These are phyloP conservation scores for Colletotrichum caudatum DNA, from an alignment of 2,329 filamentous ascomycete genomes.

Conservation along the genomic window DNA sequence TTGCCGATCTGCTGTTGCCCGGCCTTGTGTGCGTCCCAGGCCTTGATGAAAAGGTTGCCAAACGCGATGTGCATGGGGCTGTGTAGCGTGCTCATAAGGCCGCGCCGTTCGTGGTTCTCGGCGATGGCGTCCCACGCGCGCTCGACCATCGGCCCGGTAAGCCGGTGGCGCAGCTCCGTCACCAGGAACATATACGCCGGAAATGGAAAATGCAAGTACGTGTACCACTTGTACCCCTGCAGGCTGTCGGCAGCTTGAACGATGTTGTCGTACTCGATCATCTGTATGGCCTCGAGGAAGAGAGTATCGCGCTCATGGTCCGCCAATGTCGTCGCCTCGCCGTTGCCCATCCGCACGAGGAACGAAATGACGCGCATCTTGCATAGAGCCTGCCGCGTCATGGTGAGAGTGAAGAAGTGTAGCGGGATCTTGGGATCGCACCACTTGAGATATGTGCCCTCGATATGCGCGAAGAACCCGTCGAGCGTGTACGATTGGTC, in stretches of 20 bases:
- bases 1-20: slow-evolving; percentile 60
- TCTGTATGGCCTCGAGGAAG: slow-evolving; percentile 66
- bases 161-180: slow-evolving; percentile 65
- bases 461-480: slow-evolving; percentile 66
- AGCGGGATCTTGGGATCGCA: slow-evolving; percentile 70
- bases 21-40: slow-evolving; percentile 69
- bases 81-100: slow-evolving; percentile 61
- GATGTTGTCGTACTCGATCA: slow-evolving; percentile 70
- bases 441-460: slow-evolving; percentile 65
- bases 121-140: slow-evolving; percentile 69
- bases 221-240: slow-evolving; percentile 69
- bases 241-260: slow-evolving; percentile 65
- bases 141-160: slow-evolving; percentile 67
- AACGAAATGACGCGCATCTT: slow-evolving; percentile 68
- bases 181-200: slow-evolving; percentile 72
- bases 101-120: slow-evolving; percentile 65
- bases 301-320: slow-evolving; percentile 63
- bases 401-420: slow-evolving; percentile 69
- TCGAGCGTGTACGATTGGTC: slow-evolving; percentile 64
- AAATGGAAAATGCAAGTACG: slow-evolving; percentile 69
- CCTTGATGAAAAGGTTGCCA: slow-evolving; percentile 69
- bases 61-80: slow-evolving; percentile 71
- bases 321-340: slow-evolving; percentile 54
- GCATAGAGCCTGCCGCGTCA: slow-evolving; percentile 67
- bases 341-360: slow-evolving; percentile 61